Conservation (phyloP, 352 stramenopile genomes). For the Hyaloperonospora brassicae region DNA sequence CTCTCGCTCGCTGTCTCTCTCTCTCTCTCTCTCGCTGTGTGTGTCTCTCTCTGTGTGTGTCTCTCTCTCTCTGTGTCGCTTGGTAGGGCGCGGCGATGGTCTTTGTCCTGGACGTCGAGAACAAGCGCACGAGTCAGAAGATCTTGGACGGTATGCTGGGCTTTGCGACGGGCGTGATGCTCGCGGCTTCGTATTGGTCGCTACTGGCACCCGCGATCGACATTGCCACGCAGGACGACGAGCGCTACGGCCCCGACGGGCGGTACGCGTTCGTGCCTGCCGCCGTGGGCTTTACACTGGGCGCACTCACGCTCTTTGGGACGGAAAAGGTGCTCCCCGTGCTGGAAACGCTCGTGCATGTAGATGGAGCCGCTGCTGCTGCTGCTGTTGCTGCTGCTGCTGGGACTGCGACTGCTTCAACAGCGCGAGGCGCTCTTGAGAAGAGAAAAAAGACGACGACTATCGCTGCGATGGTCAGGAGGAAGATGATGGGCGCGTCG, state of each 20-base stretch:
- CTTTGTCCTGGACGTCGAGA: constrained; percentile 73
- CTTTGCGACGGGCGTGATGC: constrained; percentile 87
- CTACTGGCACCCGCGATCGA: constrained; percentile 81
- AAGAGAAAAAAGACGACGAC: constrained; percentile 33
- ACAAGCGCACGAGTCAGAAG: constrained; percentile 67
- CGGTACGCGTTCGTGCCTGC: constrained; percentile 77
- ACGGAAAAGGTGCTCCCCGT: constrained; percentile 60
- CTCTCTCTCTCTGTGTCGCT: background rate
- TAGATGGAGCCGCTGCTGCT: too few species aligned
- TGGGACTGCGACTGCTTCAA: too few species aligned
- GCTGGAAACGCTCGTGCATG: constrained; percentile 37
- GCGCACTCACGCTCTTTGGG: constrained; percentile 60
- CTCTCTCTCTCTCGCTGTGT: too few species aligned
- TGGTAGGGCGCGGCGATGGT: constrained; percentile 62
- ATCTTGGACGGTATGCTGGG: constrained; percentile 81
- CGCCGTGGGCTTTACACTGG: constrained; percentile 76
- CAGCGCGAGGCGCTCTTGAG: constrained; percentile 17
- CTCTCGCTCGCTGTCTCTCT: too few species aligned
- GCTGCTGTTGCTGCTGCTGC: too few species aligned
- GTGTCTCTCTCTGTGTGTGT: background rate
- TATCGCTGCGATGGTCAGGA: constrained; percentile 22
- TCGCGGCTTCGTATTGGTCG: constrained; percentile 87
- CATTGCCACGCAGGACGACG: constrained; percentile 64
- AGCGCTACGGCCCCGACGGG: constrained; percentile 62
- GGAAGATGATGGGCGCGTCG: too few species aligned